These are phyloP conservation scores for Botrytis sinoallii DNA, from an alignment of 2,329 filamentous ascomycete genomes.

Conservation along the genomic window DNA sequence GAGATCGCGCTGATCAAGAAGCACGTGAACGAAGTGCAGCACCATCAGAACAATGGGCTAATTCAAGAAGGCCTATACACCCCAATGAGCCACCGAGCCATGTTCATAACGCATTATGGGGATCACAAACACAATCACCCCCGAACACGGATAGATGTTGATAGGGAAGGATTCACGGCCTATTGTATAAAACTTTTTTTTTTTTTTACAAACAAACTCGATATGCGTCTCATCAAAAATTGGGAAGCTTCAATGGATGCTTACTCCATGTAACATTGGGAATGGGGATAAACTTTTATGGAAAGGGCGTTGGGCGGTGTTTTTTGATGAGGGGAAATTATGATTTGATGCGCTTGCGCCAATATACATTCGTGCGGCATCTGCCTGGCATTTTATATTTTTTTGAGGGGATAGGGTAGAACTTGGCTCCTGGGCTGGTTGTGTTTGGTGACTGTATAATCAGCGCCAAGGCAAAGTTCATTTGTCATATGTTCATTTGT, in stretches of 20 bases:
- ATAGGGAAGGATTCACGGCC: background rate
- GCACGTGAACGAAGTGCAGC: background rate
- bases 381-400: background rate
- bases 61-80: conserved; percentile 3
- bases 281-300: background rate
- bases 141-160: background rate
- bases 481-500: conserved; percentile 2
- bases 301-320: conserved; percentile 3
- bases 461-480: background rate
- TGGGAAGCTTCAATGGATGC: background rate
- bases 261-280: conserved; percentile 1
- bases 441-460: background rate
- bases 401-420: background rate
- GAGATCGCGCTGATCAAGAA: background rate
- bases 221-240: background rate
- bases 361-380: conserved; percentile 8
- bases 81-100: background rate
- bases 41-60: conserved; percentile 9
- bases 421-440: background rate
- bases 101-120: conserved; percentile 16
- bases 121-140: background rate
- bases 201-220: background rate
- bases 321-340: conserved; percentile 6
- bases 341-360: conserved; percentile 16
- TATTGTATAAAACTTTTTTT: conserved; percentile 11